A percentile compares a stretch with the other conserved stretches of the same genome.
Conservation (phyloP, 2,329 filamentous ascomycete species). For the Bimuria novae-zelandiae region DNA sequence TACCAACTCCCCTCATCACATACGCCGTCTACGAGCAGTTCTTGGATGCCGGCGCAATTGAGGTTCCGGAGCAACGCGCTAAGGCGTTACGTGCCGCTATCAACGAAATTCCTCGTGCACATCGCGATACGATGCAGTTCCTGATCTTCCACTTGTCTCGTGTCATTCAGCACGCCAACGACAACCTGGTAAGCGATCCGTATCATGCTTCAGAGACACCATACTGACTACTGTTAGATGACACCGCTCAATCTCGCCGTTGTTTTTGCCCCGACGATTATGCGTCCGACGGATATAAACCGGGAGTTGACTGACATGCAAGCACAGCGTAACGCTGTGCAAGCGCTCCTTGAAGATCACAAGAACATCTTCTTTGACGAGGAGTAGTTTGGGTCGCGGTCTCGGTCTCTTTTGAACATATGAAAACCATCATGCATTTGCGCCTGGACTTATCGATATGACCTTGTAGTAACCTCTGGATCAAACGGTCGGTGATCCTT, state of each 20-base stretch:
- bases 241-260: slow-evolving; percentile 94
- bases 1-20: slow-evolving; percentile 86
- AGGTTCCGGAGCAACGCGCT: slow-evolving; percentile 54
- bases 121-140: slow-evolving; percentile 89
- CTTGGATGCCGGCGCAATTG: slow-evolving; percentile 77
- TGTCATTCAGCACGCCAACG: slow-evolving; percentile 78
- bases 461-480: slow-evolving; percentile 7
- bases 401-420: background rate
- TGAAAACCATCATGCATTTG: slow-evolving; percentile 1
- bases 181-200: slow-evolving; percentile 76
- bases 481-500: slow-evolving; percentile 3
- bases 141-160: slow-evolving; percentile 90
- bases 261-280: slow-evolving; percentile 96
- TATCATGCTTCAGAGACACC: background rate
- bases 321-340: slow-evolving; percentile 86
- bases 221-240: slow-evolving; percentile 64
- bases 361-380: slow-evolving; percentile 70
- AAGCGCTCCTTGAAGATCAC: slow-evolving; percentile 91
- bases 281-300: slow-evolving; percentile 87
- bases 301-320: slow-evolving; percentile 97
- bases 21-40: slow-evolving; percentile 91
- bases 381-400: slow-evolving; percentile 14
- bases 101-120: slow-evolving; percentile 76
- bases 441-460: background rate
- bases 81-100: slow-evolving; percentile 74